Base-by-base conservation (phyloP, 257 asterid genomes). In the Lithospermum erythrorhizon region DNA sequence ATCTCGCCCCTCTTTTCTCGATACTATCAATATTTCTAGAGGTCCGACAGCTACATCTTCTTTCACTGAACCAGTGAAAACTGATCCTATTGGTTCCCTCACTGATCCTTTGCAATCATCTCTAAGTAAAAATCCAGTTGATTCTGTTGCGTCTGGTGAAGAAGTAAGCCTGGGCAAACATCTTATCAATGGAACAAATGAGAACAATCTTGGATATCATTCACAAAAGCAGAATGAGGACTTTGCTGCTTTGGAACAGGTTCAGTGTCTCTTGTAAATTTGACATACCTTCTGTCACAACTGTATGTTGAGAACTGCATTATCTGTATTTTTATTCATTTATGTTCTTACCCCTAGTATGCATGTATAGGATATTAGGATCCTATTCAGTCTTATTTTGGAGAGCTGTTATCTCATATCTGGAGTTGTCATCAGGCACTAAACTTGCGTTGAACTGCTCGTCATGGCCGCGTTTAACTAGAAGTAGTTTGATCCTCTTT, bases 161-260 rank as follows among this genome's bases (percentile, higher is more conserved):
- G 97, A 81, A 66, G 67, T 62, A 65, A 82, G 75, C 68, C 62
- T 55, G 45, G 76, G 74, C 75, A 82, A 68, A 71, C 79, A 81
- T 75, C 75, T 58, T 24, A 58, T 54, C 9, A 87, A 73, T 37
- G 69, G 58, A 65, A 61, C 21, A 53, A 55, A 62, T 66, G 78
- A 69, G 53, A 73, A 59, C 67, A 83, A 68, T 65, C 76, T 74
- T 18, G 73, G 68, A 20, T 76, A 77, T 56, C 70, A 80, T 71
- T 64, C 82, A 3, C 89, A 67, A 70, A 85, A 79, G 76, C 94
- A 84, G 72, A 80, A 89, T 61, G 97, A 93, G 66, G 97, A 84
- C 70, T 93, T 93, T 80, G 83, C 90, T 72, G 89, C 94, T 29
- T 70, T 93, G 66, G 99, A 93, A 79, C 97, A 93, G 99, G 99